Evolutionary conservation across 2,329 filamentous ascomycete species (phyloP), one percentile per base, ranked within the genome.

Genomic region (Karstenula rhodostoma): DNA sequence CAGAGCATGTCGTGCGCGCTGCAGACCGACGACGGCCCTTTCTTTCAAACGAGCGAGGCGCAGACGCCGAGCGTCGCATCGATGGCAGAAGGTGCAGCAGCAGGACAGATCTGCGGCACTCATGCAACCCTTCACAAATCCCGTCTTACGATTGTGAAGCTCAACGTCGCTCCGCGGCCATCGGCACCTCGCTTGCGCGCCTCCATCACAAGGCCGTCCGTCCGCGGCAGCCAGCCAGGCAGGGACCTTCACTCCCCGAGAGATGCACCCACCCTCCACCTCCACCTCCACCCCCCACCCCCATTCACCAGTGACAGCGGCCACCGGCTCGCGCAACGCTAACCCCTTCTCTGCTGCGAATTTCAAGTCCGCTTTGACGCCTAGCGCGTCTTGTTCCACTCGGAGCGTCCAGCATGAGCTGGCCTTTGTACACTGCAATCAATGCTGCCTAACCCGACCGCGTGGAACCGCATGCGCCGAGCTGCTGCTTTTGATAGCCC

Each of bases 361-460:
- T 44, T 13, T 44, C 51, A 32, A 32, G 12, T 32, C 7, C 29
- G 29, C 37, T 44, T 44, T 33, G 32, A 44, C 32, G 35, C n/a
- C 46, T 50, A 33, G 32, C 54, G 32, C 44, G 35, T 35, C 29
- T 47, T 42, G 27, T 29, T 29, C 40, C 40, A 12, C 40, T n/a
- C 46, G 12, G 27, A 33, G 52, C 27, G 15, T 19, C 32, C 17
- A 32, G 9, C 22, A 12, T 17, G 4, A 12, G 23, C 32, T 23
- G 29, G 29, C 29, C 17, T 22, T 58, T 40, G 37, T 40, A 40
- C 29, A 32, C 29, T 2, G 37, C 37, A n/a, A 17, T 40, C 54
- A 59, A 64, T 63, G 64, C 62, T 65, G 64, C 62, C 62, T 65
- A 60, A 64, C 62, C 64, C 64, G 44, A 7, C 58, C 10, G 40